phyloP scores from a whole-genome alignment of 2,329 filamentous ascomycete genomes.

The Aurifilum marmelostoma region DNA sequence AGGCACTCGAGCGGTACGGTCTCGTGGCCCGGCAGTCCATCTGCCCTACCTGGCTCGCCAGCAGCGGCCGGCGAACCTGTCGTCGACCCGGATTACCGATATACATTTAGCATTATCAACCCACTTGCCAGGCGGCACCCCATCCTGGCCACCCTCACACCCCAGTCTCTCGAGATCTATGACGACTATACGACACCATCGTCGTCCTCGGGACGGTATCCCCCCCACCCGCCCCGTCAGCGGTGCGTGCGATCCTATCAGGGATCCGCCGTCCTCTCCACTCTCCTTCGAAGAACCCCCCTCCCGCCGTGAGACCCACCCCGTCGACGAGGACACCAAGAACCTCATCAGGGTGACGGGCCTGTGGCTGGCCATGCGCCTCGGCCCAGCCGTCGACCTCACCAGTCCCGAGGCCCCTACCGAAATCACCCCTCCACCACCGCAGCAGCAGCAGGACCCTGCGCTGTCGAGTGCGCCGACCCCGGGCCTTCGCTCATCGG shows the following conservation, averaged over 20 bases:
- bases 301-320: conserved; percentile 40
- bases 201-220: conserved; percentile 51
- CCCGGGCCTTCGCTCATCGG: conserved; percentile 2
- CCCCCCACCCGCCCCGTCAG: conserved; percentile 46
- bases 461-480: conserved; percentile 5
- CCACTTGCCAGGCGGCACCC: conserved; percentile 71
- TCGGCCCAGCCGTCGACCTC: conserved; percentile 47
- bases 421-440: background rate
- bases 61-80: conserved; percentile 31
- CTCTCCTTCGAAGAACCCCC: conserved; percentile 15
- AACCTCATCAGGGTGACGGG: conserved; percentile 55
- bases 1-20: conserved; percentile 28
- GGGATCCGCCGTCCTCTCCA: conserved; percentile 16
- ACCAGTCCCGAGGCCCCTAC: background rate
- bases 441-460: conserved; percentile 30
- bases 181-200: conserved; percentile 67
- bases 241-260: conserved; percentile 22
- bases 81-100: conserved; percentile 43
- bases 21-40: conserved; percentile 28
- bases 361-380: conserved; percentile 54
- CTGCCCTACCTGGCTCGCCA: conserved; percentile 13
- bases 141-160: conserved; percentile 70
- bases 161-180: conserved; percentile 67
- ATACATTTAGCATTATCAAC: conserved; percentile 78
- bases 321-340: conserved; percentile 49